phyloP scores from a whole-genome alignment of 108 stramenopile species.

The Nitzschia sp. region DNA sequence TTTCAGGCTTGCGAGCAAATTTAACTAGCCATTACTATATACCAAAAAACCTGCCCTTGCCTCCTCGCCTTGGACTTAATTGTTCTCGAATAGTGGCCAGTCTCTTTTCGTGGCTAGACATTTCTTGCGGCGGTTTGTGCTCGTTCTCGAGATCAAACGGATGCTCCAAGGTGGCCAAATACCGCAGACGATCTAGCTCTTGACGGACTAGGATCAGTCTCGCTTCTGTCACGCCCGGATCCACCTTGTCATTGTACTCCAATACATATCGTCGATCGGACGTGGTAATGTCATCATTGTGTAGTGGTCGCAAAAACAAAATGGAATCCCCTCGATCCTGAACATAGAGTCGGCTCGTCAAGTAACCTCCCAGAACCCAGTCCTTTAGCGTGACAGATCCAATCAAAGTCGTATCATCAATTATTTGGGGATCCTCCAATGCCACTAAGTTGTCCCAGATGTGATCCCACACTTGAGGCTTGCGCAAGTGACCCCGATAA shows the following conservation, averaged over 20 bases:
- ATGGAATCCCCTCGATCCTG: conserved; percentile 13
- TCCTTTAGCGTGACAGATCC: conserved; percentile 40
- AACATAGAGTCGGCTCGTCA: conserved; percentile 30
- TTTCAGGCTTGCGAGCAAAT: no score
- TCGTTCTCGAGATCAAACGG: conserved; percentile 16
- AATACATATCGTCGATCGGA: conserved; percentile 24
- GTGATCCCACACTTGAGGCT: conserved; percentile 32
- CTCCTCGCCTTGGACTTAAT: neutral
- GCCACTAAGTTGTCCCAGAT: conserved; percentile 34
- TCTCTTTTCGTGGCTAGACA: neutral
- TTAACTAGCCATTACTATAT: no score
- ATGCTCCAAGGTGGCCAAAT: conserved; percentile 20
- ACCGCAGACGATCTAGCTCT: conserved; percentile 27
- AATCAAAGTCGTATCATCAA: neutral
- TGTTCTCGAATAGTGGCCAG: neutral
- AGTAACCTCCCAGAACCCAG: conserved; percentile 41
- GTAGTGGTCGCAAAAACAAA: conserved; percentile 25
- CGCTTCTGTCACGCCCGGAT: neutral
- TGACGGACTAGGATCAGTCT: conserved; percentile 2
- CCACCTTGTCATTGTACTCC: neutral
- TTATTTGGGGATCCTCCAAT: conserved; percentile 24
- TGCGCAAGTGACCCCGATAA: conserved; percentile 14
- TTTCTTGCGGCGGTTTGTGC: neutral
- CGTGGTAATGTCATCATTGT: conserved; percentile 26
- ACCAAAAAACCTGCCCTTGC: conserved; percentile 1